Conservation (phyloP, 2,329 filamentous ascomycete species). For the Epichloe brachyelytri region DNA sequence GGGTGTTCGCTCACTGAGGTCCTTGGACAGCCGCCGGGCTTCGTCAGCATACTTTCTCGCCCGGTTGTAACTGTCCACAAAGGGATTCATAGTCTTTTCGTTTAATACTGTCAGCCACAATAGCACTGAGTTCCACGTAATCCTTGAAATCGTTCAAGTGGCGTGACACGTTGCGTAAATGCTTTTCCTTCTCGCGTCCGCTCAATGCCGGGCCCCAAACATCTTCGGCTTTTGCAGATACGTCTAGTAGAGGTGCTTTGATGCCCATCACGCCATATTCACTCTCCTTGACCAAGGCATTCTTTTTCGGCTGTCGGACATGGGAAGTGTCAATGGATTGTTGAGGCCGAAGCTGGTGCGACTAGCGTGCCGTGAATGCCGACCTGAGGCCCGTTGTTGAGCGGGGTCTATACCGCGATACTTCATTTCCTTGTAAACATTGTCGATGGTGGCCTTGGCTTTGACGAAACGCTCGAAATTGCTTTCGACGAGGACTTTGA, state of each 20-base stretch:
- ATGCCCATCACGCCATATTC: slow-evolving; percentile 84
- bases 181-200: slow-evolving; percentile 81
- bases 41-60: slow-evolving; percentile 75
- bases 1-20: slow-evolving; percentile 40
- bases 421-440: slow-evolving; percentile 98
- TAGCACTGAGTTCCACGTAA: slow-evolving; percentile 67
- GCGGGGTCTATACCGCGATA: slow-evolving; percentile 47
- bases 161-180: slow-evolving; percentile 63
- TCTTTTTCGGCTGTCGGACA: slow-evolving; percentile 61
- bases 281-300: slow-evolving; percentile 82
- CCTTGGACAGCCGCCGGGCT: slow-evolving; percentile 54
- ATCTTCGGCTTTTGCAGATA: slow-evolving; percentile 88
- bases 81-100: slow-evolving; percentile 81
- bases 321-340: slow-evolving; percentile 24
- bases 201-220: slow-evolving; percentile 93
- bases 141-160: slow-evolving; percentile 69
- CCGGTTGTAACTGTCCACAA: slow-evolving; percentile 68
- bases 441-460: slow-evolving; percentile 95
- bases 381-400: slow-evolving; percentile 24
- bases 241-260: slow-evolving; percentile 75
- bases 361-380: slow-evolving; percentile 55
- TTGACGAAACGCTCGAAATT: slow-evolving; percentile 98
- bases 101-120: slow-evolving; percentile 73
- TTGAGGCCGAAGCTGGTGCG: slow-evolving; percentile 44
- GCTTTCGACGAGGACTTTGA: slow-evolving; percentile 91